Percentiles rank a stretch among this genome's conserved stretches.
Evolutionary conservation across 768 basidiomycete genomes (phyloP).

Genomic region (Boletus barrowsii): DNA sequence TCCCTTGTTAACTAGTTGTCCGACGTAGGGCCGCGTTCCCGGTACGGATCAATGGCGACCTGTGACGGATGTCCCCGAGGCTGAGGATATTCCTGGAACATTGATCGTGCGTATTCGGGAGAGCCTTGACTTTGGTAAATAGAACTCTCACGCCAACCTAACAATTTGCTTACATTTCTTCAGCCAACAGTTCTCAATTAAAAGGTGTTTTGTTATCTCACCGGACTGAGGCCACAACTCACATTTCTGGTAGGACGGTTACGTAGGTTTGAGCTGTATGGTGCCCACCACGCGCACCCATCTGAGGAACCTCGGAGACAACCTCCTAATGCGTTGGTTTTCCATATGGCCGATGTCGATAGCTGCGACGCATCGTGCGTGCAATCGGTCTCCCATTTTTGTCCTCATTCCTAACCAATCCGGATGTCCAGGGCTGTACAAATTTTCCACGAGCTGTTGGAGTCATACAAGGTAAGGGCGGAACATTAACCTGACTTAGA

Average conservation of each 20-base stretch:
- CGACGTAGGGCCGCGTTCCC: conserved; percentile 72
- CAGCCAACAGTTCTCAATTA: conserved; percentile 92
- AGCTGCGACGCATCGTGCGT: conserved; percentile 87
- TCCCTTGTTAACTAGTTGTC: neutral
- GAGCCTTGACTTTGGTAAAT: conserved; percentile 83
- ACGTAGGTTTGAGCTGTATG: conserved; percentile 85
- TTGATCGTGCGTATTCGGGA: conserved; percentile 89
- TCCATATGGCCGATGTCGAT: conserved; percentile 93
- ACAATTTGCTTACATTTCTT: conserved; percentile 1
- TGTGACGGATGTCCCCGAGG: conserved; percentile 82
- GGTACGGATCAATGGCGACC: conserved; percentile 90
- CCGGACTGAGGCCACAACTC: neutral
- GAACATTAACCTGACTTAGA: neutral
- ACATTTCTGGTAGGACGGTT: conserved; percentile 55
- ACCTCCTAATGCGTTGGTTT: conserved; percentile 75
- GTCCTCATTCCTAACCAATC: conserved; percentile 4
- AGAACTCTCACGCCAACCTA: neutral
- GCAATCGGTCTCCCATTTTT: neutral
- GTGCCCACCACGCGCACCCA: conserved; percentile 75
- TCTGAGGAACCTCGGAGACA: conserved; percentile 81
- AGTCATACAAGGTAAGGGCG: conserved; percentile 65
- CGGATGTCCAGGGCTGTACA: conserved; percentile 62
- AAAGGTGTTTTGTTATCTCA: conserved; percentile 49
- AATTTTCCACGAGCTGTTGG: conserved; percentile 75
- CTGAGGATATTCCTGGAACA: conserved; percentile 75